Evolutionary conservation across 805 yeast genomes (phyloP), one percentile per base, ranked within the genome.

Genomic region (Schwanniomyces polymorphus): DNA sequence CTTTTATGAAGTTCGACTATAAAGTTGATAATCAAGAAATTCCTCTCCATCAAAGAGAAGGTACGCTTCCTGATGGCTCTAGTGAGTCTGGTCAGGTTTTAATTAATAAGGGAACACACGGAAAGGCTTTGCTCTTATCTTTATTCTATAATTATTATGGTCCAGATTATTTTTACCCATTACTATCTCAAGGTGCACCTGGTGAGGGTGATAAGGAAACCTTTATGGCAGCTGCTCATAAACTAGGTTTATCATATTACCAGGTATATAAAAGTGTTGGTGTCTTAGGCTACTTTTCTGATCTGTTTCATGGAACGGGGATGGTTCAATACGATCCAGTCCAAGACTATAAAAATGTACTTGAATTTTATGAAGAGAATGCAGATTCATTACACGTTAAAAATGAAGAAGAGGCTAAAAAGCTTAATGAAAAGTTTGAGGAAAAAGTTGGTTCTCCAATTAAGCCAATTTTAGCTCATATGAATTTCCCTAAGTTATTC

Each of bases 11-110:
- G 9, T 48, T 56, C 5, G 43, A 46, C 8, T 42, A 47, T 23
- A 44, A 42, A 10, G 48, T 40, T n/a, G 7, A 52, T 4, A 58
- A 55, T 28, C 46, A 43, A 4, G 33, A 46, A 4, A 56, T 77
- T 1, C 80, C 86, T 0, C 80, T 69, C 52, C 89, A 85, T 55
- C 90, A 85, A 58, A 69, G 85, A 41, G 76, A 79, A 47, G 88
- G 88, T 3, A 74, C 91, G 0, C 75, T 86, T 37, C 87, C 90
- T 7, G 86, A 85, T 55, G 76, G 80, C 46, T 80, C 90, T 0
- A 75, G 88, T 2, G 91, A 85, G 64, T 79, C 86, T 1, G 91
- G 91, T 3, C 88, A 85, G 59, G 58, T 86, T 46, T 58, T 83
- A 44, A 72, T 85, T 41, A 78, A 81, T 55, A 85, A 84, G 61